These are phyloP conservation scores for Zanthoxylum bungeanum DNA, from an alignment of 345 rosid genomes.

Conservation along the genomic window DNA sequence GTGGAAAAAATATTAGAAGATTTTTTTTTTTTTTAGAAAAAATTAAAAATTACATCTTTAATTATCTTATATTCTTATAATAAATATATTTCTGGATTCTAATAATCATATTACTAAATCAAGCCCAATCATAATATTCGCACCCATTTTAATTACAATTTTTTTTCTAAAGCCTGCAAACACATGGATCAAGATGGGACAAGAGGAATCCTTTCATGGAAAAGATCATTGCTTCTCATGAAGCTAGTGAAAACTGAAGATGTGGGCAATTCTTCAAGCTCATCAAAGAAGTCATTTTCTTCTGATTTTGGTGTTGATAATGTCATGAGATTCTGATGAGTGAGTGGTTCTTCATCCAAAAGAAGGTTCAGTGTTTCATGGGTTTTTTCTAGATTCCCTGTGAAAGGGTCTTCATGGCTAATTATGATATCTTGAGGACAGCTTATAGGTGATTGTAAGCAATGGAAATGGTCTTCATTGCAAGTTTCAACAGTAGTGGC, in stretches of 20 bases:
- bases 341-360: constrained; percentile 49
- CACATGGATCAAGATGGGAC: constrained; percentile 46
- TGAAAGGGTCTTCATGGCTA: constrained; percentile 37
- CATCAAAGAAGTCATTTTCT: constrained; percentile 67
- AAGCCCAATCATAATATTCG: too few relatives aligned
- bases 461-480: constrained; percentile 37
- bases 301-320: constrained; percentile 35
- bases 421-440: constrained; percentile 33
- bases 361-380: constrained; percentile 20
- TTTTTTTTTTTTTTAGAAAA: too few relatives aligned
- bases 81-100: too few relatives aligned
- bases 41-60: too few relatives aligned
- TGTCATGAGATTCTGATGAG: constrained; percentile 26
- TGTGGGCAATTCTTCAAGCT: constrained; percentile 63
- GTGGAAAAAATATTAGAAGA: too few relatives aligned
- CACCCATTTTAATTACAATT: constrained; percentile 26
- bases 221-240: too few relatives aligned
- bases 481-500: constrained; percentile 23
- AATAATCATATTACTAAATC: too few relatives aligned
- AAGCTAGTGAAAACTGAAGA: constrained; percentile 44
- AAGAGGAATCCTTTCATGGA: constrained; percentile 59
- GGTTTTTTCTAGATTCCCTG: constrained; percentile 13
- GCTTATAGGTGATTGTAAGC: constrained; percentile 33
- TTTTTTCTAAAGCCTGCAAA: constrained; percentile 19
- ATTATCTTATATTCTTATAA: too few relatives aligned